phyloP scores from a whole-genome alignment of 1,284 basidiomycete species.

The Spongiforma sp. region DNA sequence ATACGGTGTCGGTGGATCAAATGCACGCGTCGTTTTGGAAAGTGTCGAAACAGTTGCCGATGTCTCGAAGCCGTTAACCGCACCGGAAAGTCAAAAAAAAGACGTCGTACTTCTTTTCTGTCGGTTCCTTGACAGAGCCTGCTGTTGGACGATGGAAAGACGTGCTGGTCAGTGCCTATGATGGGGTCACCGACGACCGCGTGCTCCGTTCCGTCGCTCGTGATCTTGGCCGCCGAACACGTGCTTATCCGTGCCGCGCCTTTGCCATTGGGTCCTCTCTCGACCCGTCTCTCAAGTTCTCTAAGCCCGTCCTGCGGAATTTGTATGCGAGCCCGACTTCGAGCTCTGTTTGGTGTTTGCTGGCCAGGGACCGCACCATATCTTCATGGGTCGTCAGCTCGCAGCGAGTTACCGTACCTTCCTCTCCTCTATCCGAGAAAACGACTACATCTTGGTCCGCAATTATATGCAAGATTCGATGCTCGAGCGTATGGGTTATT shows the following conservation, averaged over 20 bases:
- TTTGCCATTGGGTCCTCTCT: conserved; percentile 29
- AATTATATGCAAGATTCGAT: conserved; percentile 34
- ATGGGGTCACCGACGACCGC: conserved; percentile 22
- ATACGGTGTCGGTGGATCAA: conserved; percentile 36
- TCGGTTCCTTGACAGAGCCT: conserved; percentile 31
- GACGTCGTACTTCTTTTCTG: conserved; percentile 26
- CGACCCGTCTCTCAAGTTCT: conserved; percentile 27
- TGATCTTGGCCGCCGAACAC: conserved; percentile 31
- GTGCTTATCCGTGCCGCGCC: conserved; percentile 30
- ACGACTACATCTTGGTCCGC: conserved; percentile 31
- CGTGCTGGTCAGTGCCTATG: conserved; percentile 17
- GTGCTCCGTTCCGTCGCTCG: conserved; percentile 29
- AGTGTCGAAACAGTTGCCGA: conserved; percentile 17
- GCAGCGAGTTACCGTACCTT: conserved; percentile 33
- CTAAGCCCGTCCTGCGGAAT: conserved; percentile 30
- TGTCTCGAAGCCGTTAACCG: conserved; percentile 6
- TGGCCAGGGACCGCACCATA: conserved; percentile 37
- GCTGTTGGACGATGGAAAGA: conserved; percentile 32
- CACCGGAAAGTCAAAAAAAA: conserved; percentile 7
- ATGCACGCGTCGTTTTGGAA: conserved; percentile 34
- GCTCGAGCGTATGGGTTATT: conserved; percentile 37
- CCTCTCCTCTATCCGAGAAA: conserved; percentile 31
- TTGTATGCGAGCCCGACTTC: conserved; percentile 22
- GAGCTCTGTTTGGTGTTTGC: conserved; percentile 38
- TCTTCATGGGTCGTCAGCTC: conserved; percentile 39